Conservation (phyloP, 23 red algal species). For the Agarophyton chilense region DNA sequence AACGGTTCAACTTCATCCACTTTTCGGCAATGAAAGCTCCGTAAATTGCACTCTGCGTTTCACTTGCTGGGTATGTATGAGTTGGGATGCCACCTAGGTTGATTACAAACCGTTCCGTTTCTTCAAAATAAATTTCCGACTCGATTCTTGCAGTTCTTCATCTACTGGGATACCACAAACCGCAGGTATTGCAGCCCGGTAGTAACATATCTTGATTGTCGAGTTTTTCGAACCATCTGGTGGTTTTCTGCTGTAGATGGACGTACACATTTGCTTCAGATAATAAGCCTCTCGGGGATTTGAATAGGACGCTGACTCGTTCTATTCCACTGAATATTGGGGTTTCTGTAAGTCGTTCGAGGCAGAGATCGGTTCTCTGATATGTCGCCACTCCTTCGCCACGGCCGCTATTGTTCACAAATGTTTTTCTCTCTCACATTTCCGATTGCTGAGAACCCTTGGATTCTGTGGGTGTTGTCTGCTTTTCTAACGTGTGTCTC, state of each 20-base stretch:
- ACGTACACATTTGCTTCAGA: neutral
- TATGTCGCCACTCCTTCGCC: neutral
- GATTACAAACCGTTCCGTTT: neutral
- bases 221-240: neutral
- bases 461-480: neutral
- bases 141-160: neutral
- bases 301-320: neutral
- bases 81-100: neutral
- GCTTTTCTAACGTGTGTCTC: neutral
- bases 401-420: neutral
- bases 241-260: neutral
- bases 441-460: neutral
- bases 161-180: neutral
- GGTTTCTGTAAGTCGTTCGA: neutral
- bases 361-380: neutral
- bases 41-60: neutral
- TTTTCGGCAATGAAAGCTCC: neutral
- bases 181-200: neutral
- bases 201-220: neutral
- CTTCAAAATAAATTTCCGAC: neutral
- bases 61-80: neutral
- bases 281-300: neutral
- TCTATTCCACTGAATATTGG: neutral
- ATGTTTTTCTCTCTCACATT: neutral
- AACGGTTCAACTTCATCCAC: neutral